Percentiles rank a stretch among this genome's conserved stretches.
Evolutionary conservation across 2,329 filamentous ascomycete species (phyloP).

Genomic region (Aspergillus pseudoglaucus): DNA sequence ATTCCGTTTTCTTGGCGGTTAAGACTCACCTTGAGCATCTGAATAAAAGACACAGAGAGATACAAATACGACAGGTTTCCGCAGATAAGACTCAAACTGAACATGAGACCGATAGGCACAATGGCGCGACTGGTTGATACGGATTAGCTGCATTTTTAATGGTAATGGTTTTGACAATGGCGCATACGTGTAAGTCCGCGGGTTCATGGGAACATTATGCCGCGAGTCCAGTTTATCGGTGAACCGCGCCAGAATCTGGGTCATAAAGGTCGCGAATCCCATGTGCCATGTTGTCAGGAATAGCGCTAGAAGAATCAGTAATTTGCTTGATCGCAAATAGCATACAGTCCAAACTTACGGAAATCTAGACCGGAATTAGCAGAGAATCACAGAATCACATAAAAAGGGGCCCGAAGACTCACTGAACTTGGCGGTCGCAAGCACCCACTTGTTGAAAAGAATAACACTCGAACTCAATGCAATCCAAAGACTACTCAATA

Average conservation of each 20-base stretch:
- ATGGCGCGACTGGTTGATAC: slow-evolving; percentile 57
- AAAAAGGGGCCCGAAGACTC: slow-evolving; percentile 34
- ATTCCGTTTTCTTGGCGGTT: slow-evolving; percentile 14
- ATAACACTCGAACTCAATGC: slow-evolving; percentile 88
- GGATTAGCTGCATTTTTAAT: too few species aligned
- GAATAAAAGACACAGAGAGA: slow-evolving; percentile 90
- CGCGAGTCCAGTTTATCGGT: slow-evolving; percentile 86
- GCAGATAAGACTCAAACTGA: slow-evolving; percentile 91
- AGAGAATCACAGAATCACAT: slow-evolving; percentile 1
- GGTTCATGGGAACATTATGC: slow-evolving; percentile 96
- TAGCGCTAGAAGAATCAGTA: slow-evolving; percentile 24
- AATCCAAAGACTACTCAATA: slow-evolving; percentile 70
- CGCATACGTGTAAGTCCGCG: slow-evolving; percentile 66
- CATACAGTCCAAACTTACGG: slow-evolving; percentile 10
- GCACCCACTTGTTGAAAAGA: slow-evolving; percentile 98
- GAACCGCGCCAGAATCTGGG: slow-evolving; percentile 84
- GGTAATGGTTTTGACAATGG: too few species aligned
- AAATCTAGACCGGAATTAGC: slow-evolving; percentile 20
- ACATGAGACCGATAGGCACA: slow-evolving; percentile 89
- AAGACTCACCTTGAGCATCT: slow-evolving; percentile 83
- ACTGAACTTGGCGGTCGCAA: slow-evolving; percentile 79
- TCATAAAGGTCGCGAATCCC: slow-evolving; percentile 86
- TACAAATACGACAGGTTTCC: slow-evolving; percentile 93
- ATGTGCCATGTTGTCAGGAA: slow-evolving; percentile 94
- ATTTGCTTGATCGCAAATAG: too few species aligned